Percentiles rank a stretch among this genome's conserved stretches.
Evolutionary conservation across 257 asterid genomes (phyloP).

Genomic region (Solanum lycopersicoides): DNA sequence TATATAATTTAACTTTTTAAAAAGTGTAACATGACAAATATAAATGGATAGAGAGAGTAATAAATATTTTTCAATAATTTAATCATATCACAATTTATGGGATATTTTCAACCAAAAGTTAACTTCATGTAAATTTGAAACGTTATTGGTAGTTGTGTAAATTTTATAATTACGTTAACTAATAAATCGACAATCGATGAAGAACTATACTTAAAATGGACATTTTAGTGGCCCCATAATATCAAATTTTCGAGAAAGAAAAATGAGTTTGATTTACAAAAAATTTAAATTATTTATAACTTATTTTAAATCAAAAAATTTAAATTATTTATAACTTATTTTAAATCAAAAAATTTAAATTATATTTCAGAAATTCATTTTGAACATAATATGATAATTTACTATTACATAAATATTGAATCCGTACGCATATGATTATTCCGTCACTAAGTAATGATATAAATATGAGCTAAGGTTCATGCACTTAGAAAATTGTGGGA

Average conservation of each 20-base stretch:
- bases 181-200: neutral
- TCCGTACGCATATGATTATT: neutral
- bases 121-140: no score
- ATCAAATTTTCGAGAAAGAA: neutral
- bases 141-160: neutral
- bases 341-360: no score
- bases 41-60: no score
- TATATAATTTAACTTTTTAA: no score
- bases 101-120: neutral
- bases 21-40: rapidly evolving
- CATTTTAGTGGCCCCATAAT: neutral
- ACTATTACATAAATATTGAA: neutral
- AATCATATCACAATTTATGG: neutral
- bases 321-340: no score
- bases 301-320: no score
- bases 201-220: neutral
- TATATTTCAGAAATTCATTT: no score
- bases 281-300: no score
- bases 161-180: no score
- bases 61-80: neutral
- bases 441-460: neutral
- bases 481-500: neutral
- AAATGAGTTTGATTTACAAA: neutral
- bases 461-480: neutral
- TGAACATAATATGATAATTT: no score